These are phyloP conservation scores for Phialophora expanda DNA, from an alignment of 2,329 filamentous ascomycete species.

Conservation along the genomic window DNA sequence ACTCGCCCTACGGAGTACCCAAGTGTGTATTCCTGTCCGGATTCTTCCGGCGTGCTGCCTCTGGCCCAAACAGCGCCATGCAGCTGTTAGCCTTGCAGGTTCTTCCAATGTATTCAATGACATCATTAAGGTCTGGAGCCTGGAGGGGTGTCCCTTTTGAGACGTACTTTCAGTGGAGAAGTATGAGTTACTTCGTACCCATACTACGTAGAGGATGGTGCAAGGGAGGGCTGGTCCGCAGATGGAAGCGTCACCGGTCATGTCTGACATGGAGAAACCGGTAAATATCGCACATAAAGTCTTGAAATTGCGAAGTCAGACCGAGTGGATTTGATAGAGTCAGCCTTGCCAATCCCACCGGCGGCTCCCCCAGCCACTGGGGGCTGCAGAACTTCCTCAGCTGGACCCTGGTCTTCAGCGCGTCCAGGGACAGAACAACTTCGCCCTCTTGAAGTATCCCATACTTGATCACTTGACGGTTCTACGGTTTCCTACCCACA, in stretches of 20 bases:
- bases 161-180: background rate
- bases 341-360: slow-evolving; percentile 1
- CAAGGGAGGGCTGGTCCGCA: background rate
- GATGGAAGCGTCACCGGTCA: background rate
- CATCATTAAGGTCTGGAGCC: background rate
- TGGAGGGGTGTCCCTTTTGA: background rate
- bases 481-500: background rate
- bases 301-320: background rate
- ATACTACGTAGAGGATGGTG: background rate
- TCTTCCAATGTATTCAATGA: background rate
- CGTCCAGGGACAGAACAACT: slow-evolving; percentile 5
- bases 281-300: background rate
- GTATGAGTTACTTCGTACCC: background rate
- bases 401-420: slow-evolving; percentile 5
- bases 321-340: background rate
- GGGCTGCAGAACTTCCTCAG: background rate
- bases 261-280: background rate
- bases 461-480: background rate
- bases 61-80: slow-evolving; percentile 4
- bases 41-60: background rate
- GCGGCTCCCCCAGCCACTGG: background rate
- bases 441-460: background rate
- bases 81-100: slow-evolving; percentile 11
- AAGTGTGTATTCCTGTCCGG: background rate
- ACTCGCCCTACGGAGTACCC: too few relatives aligned